Base-by-base conservation (phyloP, 2,329 filamentous ascomycete species). In the Colletotrichum brevisporum region DNA sequence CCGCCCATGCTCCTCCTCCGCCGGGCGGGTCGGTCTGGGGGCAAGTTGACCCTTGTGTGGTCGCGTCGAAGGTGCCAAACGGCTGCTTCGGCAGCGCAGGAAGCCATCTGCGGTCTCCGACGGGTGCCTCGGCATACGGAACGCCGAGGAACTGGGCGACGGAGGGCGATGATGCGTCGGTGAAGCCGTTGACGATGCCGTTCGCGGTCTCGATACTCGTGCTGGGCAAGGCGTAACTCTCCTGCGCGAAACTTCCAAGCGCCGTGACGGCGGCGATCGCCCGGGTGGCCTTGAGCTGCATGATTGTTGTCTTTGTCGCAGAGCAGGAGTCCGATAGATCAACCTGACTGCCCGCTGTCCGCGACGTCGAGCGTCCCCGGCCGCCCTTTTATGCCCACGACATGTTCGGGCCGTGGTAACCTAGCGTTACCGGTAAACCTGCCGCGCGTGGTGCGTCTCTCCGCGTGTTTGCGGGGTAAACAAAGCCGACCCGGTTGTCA, bases 141-240 rank as follows among this genome's bases (percentile, higher is more conserved):
- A 78, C 76, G 5, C 81, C 81, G 5, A 82, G 73, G 61, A 81
- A 83, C 70, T 83, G 48, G n/a, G 58, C 47, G 12, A 61, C 58
- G 1, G 58, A 61, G 4, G 58, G 58, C 18, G 47, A 15, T n/a
- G 31, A 52, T n/a, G 48, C 13, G n/a, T 51, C 58, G 12, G 58
- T 52, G 31, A 52, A 61, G 21, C 58, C 58, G 43, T 26, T 52
- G 5, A 61, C 58, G 6, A 52, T 9, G 21, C 58, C 58, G 15
- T 53, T 39, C 16, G 36, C 13, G 18, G 48, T 52, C 21, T 52
- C 48, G 16, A 53, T 12, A 10, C 26, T 43, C 4, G 36, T 15
- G 24, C 48, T 53, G 48, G 58, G 47, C 21, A 53, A 43, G 18
- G 58, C 58, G 6, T 53, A 52, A 6, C 15, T 45, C 5, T 61